A percentile compares a stretch with the other conserved stretches of the same genome.
phyloP scores from a whole-genome alignment of 1,284 basidiomycete species.

The Heterobasidion annosum region DNA sequence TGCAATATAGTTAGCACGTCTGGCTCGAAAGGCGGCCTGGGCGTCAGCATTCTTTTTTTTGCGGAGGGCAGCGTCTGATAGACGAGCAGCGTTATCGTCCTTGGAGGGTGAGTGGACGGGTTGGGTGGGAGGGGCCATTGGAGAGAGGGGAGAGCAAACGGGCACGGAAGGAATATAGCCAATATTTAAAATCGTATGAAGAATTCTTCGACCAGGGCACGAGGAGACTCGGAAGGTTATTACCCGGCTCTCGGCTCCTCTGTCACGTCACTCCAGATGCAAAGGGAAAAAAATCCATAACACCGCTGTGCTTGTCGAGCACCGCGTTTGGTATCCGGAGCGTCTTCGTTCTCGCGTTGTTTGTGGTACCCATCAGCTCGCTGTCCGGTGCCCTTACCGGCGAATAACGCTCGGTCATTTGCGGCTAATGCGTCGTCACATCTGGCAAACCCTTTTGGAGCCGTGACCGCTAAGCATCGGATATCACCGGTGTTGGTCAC shows the following conservation, averaged over 20 bases:
- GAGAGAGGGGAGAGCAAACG: conserved; percentile 18
- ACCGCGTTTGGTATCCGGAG: too few species aligned
- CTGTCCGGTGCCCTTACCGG: not conserved
- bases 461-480: not conserved
- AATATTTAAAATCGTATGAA: conserved; percentile 31
- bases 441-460: not conserved
- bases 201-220: conserved; percentile 49
- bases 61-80: conserved; percentile 57
- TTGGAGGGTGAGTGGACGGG: conserved; percentile 18
- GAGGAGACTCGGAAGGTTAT: conserved; percentile 32
- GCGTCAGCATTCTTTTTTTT: conserved; percentile 83
- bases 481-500: not conserved
- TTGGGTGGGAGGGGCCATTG: conserved; percentile 16
- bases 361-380: too few species aligned
- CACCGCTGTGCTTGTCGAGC: too few species aligned
- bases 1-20: conserved; percentile 76
- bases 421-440: not conserved
- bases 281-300: too few species aligned
- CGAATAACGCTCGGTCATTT: not conserved
- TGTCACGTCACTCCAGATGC: not conserved
- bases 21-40: conserved; percentile 61
- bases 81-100: conserved; percentile 24
- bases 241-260: not conserved
- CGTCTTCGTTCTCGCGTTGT: too few species aligned
- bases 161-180: conserved; percentile 11